Percentiles rank a stretch among this genome's conserved stretches.
Evolutionary conservation across 306 rosid species (phyloP).

Genomic region (Inga laurina): DNA sequence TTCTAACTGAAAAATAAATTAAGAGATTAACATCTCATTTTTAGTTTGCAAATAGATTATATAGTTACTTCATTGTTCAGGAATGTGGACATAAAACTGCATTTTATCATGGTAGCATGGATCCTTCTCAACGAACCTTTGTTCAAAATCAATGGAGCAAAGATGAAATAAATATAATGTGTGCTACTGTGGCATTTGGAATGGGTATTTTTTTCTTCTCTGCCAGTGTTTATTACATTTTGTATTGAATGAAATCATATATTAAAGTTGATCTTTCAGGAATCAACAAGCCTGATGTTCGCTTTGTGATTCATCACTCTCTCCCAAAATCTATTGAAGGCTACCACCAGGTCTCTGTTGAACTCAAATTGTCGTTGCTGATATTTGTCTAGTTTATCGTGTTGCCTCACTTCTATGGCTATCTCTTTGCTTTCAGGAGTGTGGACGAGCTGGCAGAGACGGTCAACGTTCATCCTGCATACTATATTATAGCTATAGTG

Average conservation of each 20-base stretch:
- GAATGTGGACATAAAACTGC: conserved; percentile 94
- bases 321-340: conserved; percentile 98
- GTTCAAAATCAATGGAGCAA: conserved; percentile 98
- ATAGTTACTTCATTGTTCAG: conserved; percentile 52
- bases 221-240: conserved; percentile 36
- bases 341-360: conserved; percentile 80
- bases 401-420: conserved; percentile 28
- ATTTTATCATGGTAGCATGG: conserved; percentile 96
- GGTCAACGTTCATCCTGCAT: conserved; percentile 92
- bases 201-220: conserved; percentile 74
- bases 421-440: conserved; percentile 65
- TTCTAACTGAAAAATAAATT: conserved; percentile 18
- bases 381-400: conserved; percentile 12
- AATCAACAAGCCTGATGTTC: conserved; percentile 98
- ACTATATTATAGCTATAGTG: conserved; percentile 87
- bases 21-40: not conserved
- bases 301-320: conserved; percentile 96
- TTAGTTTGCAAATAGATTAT: conserved; percentile 28
- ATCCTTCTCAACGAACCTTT: conserved; percentile 80
- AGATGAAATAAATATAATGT: conserved; percentile 90
- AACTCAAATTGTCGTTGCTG: conserved; percentile 15
- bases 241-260: conserved; percentile 31
- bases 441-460: conserved; percentile 99
- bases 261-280: conserved; percentile 61
- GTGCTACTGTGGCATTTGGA: conserved; percentile 99